These are phyloP conservation scores for Aspergillus taichungensis DNA, from an alignment of 495 filamentous ascomycete species.

Conservation along the genomic window DNA sequence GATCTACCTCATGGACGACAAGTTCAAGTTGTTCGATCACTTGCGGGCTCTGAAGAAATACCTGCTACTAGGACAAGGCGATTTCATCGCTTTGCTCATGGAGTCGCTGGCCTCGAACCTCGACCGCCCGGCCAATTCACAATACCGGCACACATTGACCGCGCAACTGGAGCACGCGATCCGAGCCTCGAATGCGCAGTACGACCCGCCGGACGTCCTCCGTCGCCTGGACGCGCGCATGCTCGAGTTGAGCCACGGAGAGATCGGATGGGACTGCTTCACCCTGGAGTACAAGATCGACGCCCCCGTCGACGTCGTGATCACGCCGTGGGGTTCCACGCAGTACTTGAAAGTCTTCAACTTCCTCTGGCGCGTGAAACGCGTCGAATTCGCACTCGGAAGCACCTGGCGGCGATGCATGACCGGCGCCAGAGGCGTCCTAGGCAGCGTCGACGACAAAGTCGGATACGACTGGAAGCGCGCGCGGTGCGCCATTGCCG, in stretches of 20 bases:
- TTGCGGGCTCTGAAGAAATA: constrained; percentile 90
- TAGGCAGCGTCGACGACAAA: constrained; percentile 69
- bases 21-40: constrained; percentile 91
- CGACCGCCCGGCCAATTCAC: constrained; percentile 87
- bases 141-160: constrained; percentile 92
- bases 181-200: constrained; percentile 93
- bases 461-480: constrained; percentile 81
- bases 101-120: constrained; percentile 87
- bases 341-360: constrained; percentile 99
- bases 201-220: constrained; percentile 86
- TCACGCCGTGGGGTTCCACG: constrained; percentile 86
- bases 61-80: constrained; percentile 86
- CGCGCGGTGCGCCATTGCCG: constrained; percentile 77
- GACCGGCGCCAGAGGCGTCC: constrained; percentile 86
- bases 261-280: constrained; percentile 99
- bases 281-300: constrained; percentile 98
- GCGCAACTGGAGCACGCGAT: constrained; percentile 97
- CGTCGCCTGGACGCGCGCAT: constrained; percentile 90
- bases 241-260: constrained; percentile 89
- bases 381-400: constrained; percentile 86
- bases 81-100: constrained; percentile 97
- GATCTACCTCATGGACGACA: constrained; percentile 86
- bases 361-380: constrained; percentile 97
- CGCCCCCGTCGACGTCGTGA: constrained; percentile 92
- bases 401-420: constrained; percentile 94